Evolutionary conservation across 345 rosid species (phyloP).

Genomic region (Excoecaria cochinchinensis): DNA sequence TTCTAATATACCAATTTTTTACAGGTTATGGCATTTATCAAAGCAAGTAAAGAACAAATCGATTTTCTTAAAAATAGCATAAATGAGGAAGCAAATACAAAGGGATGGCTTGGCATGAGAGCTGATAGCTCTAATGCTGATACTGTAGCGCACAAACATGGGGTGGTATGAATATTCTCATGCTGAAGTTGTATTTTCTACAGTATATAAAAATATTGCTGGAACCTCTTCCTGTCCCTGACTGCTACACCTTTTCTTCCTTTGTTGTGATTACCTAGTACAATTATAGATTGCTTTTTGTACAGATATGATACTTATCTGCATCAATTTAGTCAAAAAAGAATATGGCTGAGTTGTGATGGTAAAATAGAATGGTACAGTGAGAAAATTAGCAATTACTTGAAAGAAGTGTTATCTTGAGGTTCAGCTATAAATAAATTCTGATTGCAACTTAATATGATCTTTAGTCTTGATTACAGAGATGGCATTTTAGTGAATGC

Average conservation of each 20-base stretch:
- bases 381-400: background rate
- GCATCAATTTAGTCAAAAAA: background rate
- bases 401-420: background rate
- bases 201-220: background rate
- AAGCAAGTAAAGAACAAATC: conserved; percentile 85
- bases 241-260: background rate
- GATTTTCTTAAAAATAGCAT: conserved; percentile 73
- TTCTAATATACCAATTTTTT: conserved; percentile 1
- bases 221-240: background rate
- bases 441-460: background rate
- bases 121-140: conserved; percentile 63
- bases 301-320: background rate
- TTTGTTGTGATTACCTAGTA: background rate
- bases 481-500: background rate
- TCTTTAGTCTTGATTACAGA: background rate
- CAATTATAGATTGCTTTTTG: background rate
- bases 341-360: background rate
- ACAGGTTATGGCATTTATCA: conserved; percentile 78
- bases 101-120: conserved; percentile 74
- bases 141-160: conserved; percentile 88
- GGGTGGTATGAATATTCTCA: conserved; percentile 67
- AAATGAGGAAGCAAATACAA: conserved; percentile 58
- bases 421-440: background rate
- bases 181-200: background rate
- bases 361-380: background rate